phyloP scores from a whole-genome alignment of 2,329 filamentous ascomycete species.

The Cladobotryum protrusum region DNA sequence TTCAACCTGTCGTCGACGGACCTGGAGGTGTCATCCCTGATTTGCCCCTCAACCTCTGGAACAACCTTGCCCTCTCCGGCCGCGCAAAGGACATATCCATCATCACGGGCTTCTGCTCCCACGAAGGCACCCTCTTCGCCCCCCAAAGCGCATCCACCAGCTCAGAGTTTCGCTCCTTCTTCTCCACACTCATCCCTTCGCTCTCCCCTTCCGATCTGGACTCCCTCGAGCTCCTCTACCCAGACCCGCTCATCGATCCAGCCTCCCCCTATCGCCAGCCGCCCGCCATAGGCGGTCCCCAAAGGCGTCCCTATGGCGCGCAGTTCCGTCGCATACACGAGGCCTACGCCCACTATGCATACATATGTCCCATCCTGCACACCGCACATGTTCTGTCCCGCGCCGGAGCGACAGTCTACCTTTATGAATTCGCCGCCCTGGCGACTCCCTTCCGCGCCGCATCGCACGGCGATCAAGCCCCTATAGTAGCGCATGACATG shows the following conservation, averaged over 20 bases:
- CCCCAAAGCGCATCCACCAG: conserved; percentile 40
- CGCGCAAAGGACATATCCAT: conserved; percentile 29
- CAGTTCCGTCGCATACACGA: conserved; percentile 54
- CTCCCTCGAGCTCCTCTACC: conserved; percentile 54
- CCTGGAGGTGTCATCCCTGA: conserved; percentile 46
- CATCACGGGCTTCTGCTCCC: conserved; percentile 63
- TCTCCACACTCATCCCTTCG: conserved; percentile 53
- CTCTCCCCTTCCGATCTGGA: conserved; percentile 47
- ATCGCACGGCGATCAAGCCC: conserved; percentile 43
- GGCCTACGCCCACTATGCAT: conserved; percentile 59
- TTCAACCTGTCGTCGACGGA: conserved; percentile 63
- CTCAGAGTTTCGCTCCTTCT: conserved; percentile 54
- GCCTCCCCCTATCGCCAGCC: conserved; percentile 35
- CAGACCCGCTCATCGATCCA: conserved; percentile 43
- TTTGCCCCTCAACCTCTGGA: conserved; percentile 55
- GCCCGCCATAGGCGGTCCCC: conserved; percentile 20
- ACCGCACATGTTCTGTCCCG: conserved; percentile 39
- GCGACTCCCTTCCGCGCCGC: conserved; percentile 30
- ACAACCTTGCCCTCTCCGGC: conserved; percentile 46
- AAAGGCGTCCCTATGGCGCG: conserved; percentile 32
- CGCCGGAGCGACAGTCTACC: conserved; percentile 36
- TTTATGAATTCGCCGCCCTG: conserved; percentile 56
- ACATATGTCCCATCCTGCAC: conserved; percentile 58
- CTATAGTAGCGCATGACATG: conserved; percentile 39
- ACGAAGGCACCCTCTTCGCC: conserved; percentile 63